These are phyloP conservation scores for Ustilago nuda DNA, from an alignment of 1,284 basidiomycete species.

Conservation along the genomic window DNA sequence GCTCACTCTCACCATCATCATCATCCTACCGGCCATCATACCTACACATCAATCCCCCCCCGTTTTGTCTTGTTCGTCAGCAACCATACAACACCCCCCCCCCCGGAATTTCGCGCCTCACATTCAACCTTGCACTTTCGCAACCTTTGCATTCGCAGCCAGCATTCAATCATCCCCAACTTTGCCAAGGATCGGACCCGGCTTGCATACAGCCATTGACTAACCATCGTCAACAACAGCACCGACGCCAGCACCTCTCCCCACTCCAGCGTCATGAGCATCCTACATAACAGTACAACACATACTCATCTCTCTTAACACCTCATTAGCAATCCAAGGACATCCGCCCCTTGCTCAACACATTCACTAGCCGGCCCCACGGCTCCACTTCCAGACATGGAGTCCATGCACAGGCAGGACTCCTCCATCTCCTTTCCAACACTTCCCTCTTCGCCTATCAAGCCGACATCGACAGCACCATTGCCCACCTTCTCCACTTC, in stretches of 20 bases:
- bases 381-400: constrained; percentile 17
- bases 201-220: not conserved
- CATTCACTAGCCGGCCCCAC: not conserved
- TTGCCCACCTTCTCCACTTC: constrained; percentile 28
- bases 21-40: constrained; percentile 7
- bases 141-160: not conserved
- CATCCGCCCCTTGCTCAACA: not conserved
- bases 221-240: not conserved
- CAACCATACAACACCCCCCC: not conserved
- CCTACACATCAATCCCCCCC: not conserved
- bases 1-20: not conserved
- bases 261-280: constrained; percentile 3
- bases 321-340: not conserved
- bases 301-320: not conserved
- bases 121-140: not conserved
- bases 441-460: constrained; percentile 30
- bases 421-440: constrained; percentile 50
- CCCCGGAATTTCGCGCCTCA: not conserved
- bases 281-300: not conserved
- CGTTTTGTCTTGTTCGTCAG: constrained; percentile 1
- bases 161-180: not conserved
- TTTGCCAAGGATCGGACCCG: not conserved
- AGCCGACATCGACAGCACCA: constrained; percentile 5
- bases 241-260: not conserved
- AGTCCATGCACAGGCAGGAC: constrained; percentile 24